Conservation (phyloP, 2,329 filamentous ascomycete species). For the Alternaria alternata region DNA sequence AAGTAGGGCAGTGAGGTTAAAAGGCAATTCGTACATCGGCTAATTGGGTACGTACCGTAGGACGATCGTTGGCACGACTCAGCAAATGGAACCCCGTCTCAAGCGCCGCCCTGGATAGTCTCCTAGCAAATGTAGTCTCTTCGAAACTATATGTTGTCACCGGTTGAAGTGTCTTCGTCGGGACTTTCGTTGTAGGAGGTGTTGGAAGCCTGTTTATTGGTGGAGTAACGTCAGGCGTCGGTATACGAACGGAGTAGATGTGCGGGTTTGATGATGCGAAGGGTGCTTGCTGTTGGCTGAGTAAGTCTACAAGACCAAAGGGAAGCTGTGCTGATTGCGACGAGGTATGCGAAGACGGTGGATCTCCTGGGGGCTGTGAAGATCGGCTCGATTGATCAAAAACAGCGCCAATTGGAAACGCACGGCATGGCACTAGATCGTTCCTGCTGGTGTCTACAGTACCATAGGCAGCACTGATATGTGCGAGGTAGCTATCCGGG, state of each 20-base stretch:
- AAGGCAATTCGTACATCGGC: neutral
- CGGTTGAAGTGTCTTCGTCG: constrained; percentile 38
- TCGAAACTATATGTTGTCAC: constrained; percentile 67
- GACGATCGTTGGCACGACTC: constrained; percentile 51
- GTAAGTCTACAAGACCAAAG: constrained; percentile 42
- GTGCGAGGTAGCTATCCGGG: constrained; percentile 23
- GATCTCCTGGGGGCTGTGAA: constrained; percentile 3
- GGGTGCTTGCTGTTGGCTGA: constrained; percentile 27
- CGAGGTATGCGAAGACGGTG: constrained; percentile 9
- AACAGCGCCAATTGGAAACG: constrained; percentile 27
- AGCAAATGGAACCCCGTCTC: constrained; percentile 71
- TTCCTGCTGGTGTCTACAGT: constrained; percentile 10
- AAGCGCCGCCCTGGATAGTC: constrained; percentile 70
- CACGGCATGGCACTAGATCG: constrained; percentile 22
- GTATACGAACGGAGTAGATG: constrained; percentile 32
- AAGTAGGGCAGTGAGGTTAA: neutral
- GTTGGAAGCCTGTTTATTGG: constrained; percentile 35
- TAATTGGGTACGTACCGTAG: constrained; percentile 19
- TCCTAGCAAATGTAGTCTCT: constrained; percentile 74
- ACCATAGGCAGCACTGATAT: constrained; percentile 16
- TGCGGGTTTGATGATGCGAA: constrained; percentile 28
- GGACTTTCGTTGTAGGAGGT: constrained; percentile 35
- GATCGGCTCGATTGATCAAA: constrained; percentile 30
- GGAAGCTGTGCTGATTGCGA: constrained; percentile 28
- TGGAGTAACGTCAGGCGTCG: constrained; percentile 36